Evolutionary conservation across 306 rosid species (phyloP).

Genomic region (Lathyrus aphaca): DNA sequence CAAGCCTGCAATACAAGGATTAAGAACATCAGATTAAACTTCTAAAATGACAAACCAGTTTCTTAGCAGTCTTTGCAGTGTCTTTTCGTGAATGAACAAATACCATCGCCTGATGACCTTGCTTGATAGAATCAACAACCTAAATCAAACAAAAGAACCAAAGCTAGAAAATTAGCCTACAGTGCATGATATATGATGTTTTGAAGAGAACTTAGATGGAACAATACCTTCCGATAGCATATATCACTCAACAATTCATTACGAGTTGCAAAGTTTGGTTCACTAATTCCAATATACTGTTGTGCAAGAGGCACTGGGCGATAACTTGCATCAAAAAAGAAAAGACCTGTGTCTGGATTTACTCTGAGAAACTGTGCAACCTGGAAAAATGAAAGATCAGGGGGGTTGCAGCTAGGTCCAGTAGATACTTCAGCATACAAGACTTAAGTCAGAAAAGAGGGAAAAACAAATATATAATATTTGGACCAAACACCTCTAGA

Average conservation of each 20-base stretch:
- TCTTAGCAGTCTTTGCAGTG: conserved; percentile 91
- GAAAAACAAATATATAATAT: conserved; percentile 31
- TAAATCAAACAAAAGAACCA: conserved; percentile 45
- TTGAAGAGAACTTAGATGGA: conserved; percentile 34
- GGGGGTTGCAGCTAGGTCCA: conserved; percentile 23
- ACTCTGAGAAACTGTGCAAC: conserved; percentile 97
- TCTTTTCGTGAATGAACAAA: conserved; percentile 97
- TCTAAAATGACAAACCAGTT: conserved; percentile 60
- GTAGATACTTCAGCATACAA: conserved; percentile 39
- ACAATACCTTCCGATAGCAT: conserved; percentile 87
- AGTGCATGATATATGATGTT: conserved; percentile 37
- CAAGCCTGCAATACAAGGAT: conserved; percentile 15
- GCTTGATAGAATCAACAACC: conserved; percentile 86
- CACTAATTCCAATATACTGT: conserved; percentile 92
- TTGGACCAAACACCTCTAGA: conserved; percentile 70
- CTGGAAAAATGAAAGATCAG: conserved; percentile 49
- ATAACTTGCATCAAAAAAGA: conserved; percentile 93
- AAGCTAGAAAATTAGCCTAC: conserved; percentile 28
- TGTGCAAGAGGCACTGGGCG: conserved; percentile 99
- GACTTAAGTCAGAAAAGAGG: conserved; percentile 22
- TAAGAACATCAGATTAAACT: conserved; percentile 36
- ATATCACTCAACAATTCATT: conserved; percentile 82
- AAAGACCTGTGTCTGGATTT: conserved; percentile 89
- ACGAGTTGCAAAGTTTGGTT: conserved; percentile 84
- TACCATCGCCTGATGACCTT: conserved; percentile 96